Conservation (phyloP, 2,329 filamentous ascomycete species). For the Fusarium floridanum region DNA sequence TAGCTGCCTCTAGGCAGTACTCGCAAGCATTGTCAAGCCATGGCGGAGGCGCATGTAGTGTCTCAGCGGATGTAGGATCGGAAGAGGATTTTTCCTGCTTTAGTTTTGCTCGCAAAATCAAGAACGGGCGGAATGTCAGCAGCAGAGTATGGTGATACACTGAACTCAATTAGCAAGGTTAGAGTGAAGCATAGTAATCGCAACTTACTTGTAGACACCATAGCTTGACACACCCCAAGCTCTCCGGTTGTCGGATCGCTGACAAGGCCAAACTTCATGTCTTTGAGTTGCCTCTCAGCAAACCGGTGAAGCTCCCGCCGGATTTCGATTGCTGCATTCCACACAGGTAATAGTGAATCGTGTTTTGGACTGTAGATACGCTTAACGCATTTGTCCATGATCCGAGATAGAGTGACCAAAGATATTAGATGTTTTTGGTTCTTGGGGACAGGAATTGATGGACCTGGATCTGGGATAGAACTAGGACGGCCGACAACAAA, state of each 20-base stretch:
- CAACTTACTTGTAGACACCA: slow-evolving; percentile 55
- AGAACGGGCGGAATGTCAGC: slow-evolving; percentile 58
- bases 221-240: slow-evolving; percentile 56
- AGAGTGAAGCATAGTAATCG: too few species aligned
- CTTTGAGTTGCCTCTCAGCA: slow-evolving; percentile 46
- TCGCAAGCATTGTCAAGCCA: slow-evolving; percentile 61
- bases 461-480: slow-evolving; percentile 54
- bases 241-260: slow-evolving; percentile 52
- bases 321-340: slow-evolving; percentile 50
- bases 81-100: slow-evolving; percentile 48
- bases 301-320: slow-evolving; percentile 48
- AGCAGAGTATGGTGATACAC: slow-evolving; percentile 59
- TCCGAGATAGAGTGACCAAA: slow-evolving; percentile 53
- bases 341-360: slow-evolving; percentile 51
- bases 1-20: slow-evolving; percentile 56
- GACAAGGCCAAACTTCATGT: slow-evolving; percentile 52
- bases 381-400: slow-evolving; percentile 55
- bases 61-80: slow-evolving; percentile 7
- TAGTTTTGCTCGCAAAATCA: slow-evolving; percentile 58
- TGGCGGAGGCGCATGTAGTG: slow-evolving; percentile 38
- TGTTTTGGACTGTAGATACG: slow-evolving; percentile 58
- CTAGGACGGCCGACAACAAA: slow-evolving; percentile 58
- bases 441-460: slow-evolving; percentile 51
- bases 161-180: slow-evolving; percentile 29
- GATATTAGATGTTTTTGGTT: slow-evolving; percentile 55